A percentile compares a stretch with the other conserved stretches of the same genome.
phyloP scores from a whole-genome alignment of 2,329 filamentous ascomycete species.

The Metarhizium humberi region DNA sequence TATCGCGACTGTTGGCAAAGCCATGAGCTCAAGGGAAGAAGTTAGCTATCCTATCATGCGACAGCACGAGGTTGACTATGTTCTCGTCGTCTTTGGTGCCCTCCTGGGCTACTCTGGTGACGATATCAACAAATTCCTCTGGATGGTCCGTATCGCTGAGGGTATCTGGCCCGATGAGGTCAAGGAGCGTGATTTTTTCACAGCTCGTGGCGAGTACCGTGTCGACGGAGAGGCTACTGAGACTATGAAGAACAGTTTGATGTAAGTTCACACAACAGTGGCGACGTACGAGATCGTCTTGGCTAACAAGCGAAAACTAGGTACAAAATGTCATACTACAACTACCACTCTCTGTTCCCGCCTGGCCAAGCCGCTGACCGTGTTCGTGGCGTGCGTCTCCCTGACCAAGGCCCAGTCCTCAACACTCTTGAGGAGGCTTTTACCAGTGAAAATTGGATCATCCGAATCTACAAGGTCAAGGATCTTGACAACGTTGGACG shows the following conservation, averaged over 20 bases:
- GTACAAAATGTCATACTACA: slow-evolving; percentile 99
- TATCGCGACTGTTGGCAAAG: slow-evolving; percentile 97
- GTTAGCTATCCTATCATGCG: slow-evolving; percentile 98
- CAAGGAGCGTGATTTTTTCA: slow-evolving; percentile 95
- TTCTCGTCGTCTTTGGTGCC: slow-evolving; percentile 94
- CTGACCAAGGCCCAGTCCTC: slow-evolving; percentile 75
- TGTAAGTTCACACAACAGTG: slow-evolving; percentile 50
- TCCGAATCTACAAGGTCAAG: slow-evolving; percentile 99
- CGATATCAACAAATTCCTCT: slow-evolving; percentile 99
- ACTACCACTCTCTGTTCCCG: slow-evolving; percentile 87
- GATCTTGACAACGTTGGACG: slow-evolving; percentile 93
- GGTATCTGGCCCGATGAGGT: slow-evolving; percentile 99
- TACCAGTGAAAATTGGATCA: slow-evolving; percentile 99
- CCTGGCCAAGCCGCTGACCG: slow-evolving; percentile 83
- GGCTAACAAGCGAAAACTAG: slow-evolving; percentile 35
- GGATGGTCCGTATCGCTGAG: slow-evolving; percentile 99
- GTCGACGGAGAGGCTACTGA: slow-evolving; percentile 90
- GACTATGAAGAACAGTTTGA: slow-evolving; percentile 98
- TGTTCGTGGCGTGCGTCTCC: slow-evolving; percentile 72
- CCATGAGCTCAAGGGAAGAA: slow-evolving; percentile 95
- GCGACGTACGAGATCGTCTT: neutral
- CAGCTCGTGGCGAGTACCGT: slow-evolving; percentile 82
- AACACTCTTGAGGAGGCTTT: slow-evolving; percentile 93
- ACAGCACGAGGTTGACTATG: slow-evolving; percentile 97
- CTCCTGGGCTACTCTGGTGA: slow-evolving; percentile 95